Evolutionary conservation across 1,139 yeast genomes (phyloP).

Genomic region (Geotrichum carabidarum): DNA sequence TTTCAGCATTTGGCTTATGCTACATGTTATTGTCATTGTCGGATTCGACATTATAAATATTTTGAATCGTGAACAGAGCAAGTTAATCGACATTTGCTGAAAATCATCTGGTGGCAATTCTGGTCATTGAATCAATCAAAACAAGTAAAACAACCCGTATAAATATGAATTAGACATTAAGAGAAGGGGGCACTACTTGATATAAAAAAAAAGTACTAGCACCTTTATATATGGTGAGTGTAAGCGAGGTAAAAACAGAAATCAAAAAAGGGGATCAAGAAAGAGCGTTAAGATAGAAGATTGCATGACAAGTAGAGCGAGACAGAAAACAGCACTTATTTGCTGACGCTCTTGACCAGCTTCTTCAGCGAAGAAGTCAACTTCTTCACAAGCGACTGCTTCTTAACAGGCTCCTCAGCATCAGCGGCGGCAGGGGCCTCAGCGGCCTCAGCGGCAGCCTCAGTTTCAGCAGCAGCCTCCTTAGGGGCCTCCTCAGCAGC

Average conservation of each 20-base stretch:
- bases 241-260: background rate
- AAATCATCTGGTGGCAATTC: no score
- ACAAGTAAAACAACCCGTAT: background rate
- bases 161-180: slow-evolving; percentile 12
- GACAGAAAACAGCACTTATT: slow-evolving; percentile 2
- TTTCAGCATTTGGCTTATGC: no score
- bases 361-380: slow-evolving; percentile 15
- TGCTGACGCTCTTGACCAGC: slow-evolving; percentile 16
- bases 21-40: no score
- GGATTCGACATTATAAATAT: no score
- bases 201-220: no score
- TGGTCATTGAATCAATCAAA: no score
- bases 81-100: no score
- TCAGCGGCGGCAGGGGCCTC: slow-evolving; percentile 17
- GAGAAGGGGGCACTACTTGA: background rate
- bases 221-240: background rate
- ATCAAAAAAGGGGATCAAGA: background rate
- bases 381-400: slow-evolving; percentile 13
- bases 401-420: slow-evolving; percentile 13
- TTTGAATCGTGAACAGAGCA: no score
- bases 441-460: slow-evolving; percentile 11
- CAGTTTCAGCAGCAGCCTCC: slow-evolving; percentile 9
- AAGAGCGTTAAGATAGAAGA: background rate
- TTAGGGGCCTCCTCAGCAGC: slow-evolving; percentile 20
- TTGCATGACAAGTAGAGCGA: background rate